Evolutionary conservation across 768 basidiomycete species (phyloP), one percentile per base, ranked within the genome.

Genomic region (Hygrophoropsis aurantiaca): DNA sequence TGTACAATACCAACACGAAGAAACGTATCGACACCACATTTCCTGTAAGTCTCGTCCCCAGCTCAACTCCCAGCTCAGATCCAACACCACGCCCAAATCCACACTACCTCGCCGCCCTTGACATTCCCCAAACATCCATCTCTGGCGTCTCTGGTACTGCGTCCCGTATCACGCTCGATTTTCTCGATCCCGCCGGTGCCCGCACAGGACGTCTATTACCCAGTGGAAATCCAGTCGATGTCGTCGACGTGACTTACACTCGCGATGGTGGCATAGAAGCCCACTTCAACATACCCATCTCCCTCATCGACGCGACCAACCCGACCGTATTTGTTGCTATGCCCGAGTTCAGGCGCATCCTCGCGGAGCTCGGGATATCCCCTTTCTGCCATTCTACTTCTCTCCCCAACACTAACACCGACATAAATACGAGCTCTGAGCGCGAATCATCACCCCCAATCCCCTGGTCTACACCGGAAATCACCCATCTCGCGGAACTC

Each of bases 271-370:
- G n/a, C n/a, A n/a, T n/a, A n/a, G n/a, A n/a, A n/a, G n/a, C n/a
- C n/a, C n/a, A n/a, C n/a, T n/a, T n/a, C n/a, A n/a, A 46, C 18
- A 49, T 78, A 43, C 62, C 60, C 34, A 74, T 70, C 1, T 85
- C 84, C 10, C 71, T 84, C 8, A 75, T 89, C 11, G 87, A 89
- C 56, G 85, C 85, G 2, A 84, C 87, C 13, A 88, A 89, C 59
- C 87, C 87, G 1, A 84, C 81, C 5, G 78, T 90, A 13, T 82
- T 90, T 64, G 71, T 87, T 53, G 45, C 64, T 26, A 62, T 71
- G 4, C 49, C 62, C 1, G 76, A 80, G 33, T 68, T 88, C 30
- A 52, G 59, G 18, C 37, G 51, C 5, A 61, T 69, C 27, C 67
- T 80, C 36, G 62, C 69, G 18, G 56, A 77, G 34, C 40, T 40